Conservation (phyloP, 2,329 filamentous ascomycete genomes). For the Myriosclerotinia scirpicola region DNA sequence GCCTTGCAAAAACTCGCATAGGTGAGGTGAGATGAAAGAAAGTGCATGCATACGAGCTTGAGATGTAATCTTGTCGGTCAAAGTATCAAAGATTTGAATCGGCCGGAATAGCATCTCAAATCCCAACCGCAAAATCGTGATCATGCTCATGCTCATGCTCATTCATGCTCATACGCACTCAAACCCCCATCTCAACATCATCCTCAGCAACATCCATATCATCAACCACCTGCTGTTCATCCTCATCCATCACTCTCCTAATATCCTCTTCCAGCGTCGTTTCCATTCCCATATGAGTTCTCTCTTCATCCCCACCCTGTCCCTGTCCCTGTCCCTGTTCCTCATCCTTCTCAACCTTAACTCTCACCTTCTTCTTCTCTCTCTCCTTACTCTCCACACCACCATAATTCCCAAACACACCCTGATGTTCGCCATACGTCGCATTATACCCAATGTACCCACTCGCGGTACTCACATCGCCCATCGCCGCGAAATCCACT, state of each 20-base stretch:
- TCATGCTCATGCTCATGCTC: too few relatives aligned
- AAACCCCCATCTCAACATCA: neutral
- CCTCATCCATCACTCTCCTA: neutral
- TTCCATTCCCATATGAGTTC: neutral
- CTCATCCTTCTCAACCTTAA: too few relatives aligned
- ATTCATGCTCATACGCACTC: neutral
- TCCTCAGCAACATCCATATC: neutral
- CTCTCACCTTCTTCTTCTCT: neutral
- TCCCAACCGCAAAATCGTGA: too few relatives aligned
- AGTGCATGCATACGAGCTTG: too few relatives aligned
- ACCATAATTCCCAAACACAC: neutral
- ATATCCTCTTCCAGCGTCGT: neutral
- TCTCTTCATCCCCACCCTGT: too few relatives aligned
- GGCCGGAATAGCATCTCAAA: too few relatives aligned
- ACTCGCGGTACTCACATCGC: neutral
- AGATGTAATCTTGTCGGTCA: too few relatives aligned
- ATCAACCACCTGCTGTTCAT: neutral
- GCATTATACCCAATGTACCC: neutral
- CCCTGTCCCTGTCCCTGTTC: too few relatives aligned
- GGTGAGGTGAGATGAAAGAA: too few relatives aligned
- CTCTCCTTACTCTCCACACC: neutral
- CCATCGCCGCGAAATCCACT: rapidly evolving
- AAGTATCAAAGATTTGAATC: too few relatives aligned
- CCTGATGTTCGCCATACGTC: neutral
- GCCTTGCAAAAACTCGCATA: too few relatives aligned